phyloP scores from a whole-genome alignment of 495 filamentous ascomycete genomes.

The Rostrohypoxylon terebratum region DNA sequence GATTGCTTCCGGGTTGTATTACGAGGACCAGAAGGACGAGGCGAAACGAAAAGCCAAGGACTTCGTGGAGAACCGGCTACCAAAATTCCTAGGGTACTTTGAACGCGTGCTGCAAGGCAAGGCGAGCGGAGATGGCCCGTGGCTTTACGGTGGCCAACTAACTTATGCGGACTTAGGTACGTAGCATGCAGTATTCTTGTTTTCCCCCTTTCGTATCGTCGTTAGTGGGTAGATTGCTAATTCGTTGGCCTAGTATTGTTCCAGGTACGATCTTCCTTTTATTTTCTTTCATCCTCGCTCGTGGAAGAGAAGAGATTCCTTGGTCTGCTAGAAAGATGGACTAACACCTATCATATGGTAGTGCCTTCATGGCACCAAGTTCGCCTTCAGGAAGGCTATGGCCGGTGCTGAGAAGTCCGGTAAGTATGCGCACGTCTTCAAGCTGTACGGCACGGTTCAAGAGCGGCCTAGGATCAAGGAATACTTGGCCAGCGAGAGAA shows the following conservation, averaged over 20 bases:
- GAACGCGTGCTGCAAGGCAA: constrained; percentile 69
- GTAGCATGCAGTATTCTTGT: not conserved
- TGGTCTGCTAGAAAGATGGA: no score
- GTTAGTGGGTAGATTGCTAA: no score
- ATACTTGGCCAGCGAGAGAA: constrained; percentile 67
- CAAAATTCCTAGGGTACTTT: constrained; percentile 75
- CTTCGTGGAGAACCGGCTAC: constrained; percentile 67
- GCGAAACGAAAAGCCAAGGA: constrained; percentile 62
- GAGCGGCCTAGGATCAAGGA: constrained; percentile 59
- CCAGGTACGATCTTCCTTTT: constrained; percentile 58
- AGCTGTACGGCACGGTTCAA: constrained; percentile 62
- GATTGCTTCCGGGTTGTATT: constrained; percentile 65
- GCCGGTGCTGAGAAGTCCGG: constrained; percentile 53
- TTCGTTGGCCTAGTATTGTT: constrained; percentile 62
- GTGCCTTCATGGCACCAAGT: constrained; percentile 58
- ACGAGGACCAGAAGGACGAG: constrained; percentile 75
- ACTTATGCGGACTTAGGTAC: constrained; percentile 71
- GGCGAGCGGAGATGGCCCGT: constrained; percentile 65
- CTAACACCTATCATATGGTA: no score
- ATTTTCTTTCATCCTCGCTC: no score
- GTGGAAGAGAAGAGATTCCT: no score
- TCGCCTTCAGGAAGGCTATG: constrained; percentile 69
- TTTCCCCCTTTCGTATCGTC: not conserved
- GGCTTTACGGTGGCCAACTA: constrained; percentile 67
- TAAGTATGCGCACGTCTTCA: constrained; percentile 61